Conservation (phyloP, 805 yeast genomes). For the Wickerhamiella cacticola region DNA sequence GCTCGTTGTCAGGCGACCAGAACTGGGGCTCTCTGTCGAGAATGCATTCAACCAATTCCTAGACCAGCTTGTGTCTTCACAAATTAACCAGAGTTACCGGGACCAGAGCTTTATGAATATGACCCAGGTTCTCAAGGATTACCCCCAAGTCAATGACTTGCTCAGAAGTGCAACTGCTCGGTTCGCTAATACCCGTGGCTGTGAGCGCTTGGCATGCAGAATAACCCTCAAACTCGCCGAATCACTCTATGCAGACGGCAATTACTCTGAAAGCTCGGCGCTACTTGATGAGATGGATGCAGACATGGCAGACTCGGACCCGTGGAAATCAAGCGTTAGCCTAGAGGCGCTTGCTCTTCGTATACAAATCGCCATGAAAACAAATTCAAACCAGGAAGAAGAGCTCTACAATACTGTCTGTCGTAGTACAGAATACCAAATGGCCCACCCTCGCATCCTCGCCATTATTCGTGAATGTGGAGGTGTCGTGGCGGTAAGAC, state of each 20-base stretch:
- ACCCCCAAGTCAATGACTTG: constrained; percentile 23
- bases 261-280: constrained; percentile 17
- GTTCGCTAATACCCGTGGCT: constrained; percentile 20
- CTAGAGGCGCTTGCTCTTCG: constrained; percentile 59
- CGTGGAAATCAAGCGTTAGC: constrained; percentile 26
- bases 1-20: constrained; percentile 20
- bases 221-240: constrained; percentile 27
- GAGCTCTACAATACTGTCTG: constrained; percentile 41
- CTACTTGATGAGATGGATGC: constrained; percentile 11
- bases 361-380: constrained; percentile 40
- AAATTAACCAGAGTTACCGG: constrained; percentile 22
- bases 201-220: constrained; percentile 27
- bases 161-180: constrained; percentile 23
- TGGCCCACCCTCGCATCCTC: constrained; percentile 62
- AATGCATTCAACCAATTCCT: constrained; percentile 21
- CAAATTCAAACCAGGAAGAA: constrained; percentile 30
- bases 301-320: constrained; percentile 8
- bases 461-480: constrained; percentile 72
- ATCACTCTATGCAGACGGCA: constrained; percentile 23
- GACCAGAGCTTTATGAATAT: constrained; percentile 30
- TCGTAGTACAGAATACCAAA: constrained; percentile 26
- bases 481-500: constrained; percentile 51
- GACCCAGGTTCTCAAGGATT: constrained; percentile 24
- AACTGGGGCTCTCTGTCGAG: constrained; percentile 11
- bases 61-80: constrained; percentile 16